These are phyloP conservation scores for Melocanna baccifera DNA, from an alignment of 176 grass and related monocot species.

Conservation along the genomic window DNA sequence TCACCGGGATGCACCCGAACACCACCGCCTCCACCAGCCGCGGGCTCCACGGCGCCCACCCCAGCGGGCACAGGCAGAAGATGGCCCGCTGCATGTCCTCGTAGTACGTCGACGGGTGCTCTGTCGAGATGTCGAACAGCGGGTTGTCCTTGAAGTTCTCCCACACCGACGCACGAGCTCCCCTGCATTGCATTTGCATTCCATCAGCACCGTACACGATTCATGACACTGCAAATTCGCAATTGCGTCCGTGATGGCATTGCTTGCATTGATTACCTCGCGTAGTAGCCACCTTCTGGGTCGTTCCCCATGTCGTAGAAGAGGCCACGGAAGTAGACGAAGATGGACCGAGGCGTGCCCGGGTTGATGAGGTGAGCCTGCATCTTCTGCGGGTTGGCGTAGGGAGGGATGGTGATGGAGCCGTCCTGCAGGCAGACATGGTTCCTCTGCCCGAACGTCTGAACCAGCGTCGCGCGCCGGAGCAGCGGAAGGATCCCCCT, in stretches of 20 bases:
- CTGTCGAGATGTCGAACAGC: slow-evolving; percentile 75
- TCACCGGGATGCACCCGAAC: slow-evolving; percentile 76
- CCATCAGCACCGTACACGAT: background rate
- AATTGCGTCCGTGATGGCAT: background rate
- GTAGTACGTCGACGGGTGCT: slow-evolving; percentile 67
- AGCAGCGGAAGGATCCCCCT: slow-evolving; percentile 56
- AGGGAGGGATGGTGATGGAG: slow-evolving; percentile 57
- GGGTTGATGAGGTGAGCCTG: slow-evolving; percentile 52
- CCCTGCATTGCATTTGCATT: slow-evolving; percentile 2
- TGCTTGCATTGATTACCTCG: slow-evolving; percentile 4
- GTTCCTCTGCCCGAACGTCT: slow-evolving; percentile 67
- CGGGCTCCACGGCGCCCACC: slow-evolving; percentile 79
- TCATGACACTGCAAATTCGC: background rate
- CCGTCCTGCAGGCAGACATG: slow-evolving; percentile 59
- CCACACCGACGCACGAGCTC: slow-evolving; percentile 59
- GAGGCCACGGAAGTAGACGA: slow-evolving; percentile 60
- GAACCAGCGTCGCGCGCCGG: slow-evolving; percentile 48
- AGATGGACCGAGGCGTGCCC: slow-evolving; percentile 57
- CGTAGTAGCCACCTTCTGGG: slow-evolving; percentile 63
- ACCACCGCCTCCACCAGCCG: slow-evolving; percentile 65
- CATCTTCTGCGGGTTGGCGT: slow-evolving; percentile 59
- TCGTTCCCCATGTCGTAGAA: slow-evolving; percentile 66
- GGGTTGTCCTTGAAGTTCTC: slow-evolving; percentile 80
- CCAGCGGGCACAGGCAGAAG: slow-evolving; percentile 78
- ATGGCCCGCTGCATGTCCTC: slow-evolving; percentile 79